Evolutionary conservation across 1,284 basidiomycete genomes (phyloP).

Genomic region (Sphagnurus paluster): DNA sequence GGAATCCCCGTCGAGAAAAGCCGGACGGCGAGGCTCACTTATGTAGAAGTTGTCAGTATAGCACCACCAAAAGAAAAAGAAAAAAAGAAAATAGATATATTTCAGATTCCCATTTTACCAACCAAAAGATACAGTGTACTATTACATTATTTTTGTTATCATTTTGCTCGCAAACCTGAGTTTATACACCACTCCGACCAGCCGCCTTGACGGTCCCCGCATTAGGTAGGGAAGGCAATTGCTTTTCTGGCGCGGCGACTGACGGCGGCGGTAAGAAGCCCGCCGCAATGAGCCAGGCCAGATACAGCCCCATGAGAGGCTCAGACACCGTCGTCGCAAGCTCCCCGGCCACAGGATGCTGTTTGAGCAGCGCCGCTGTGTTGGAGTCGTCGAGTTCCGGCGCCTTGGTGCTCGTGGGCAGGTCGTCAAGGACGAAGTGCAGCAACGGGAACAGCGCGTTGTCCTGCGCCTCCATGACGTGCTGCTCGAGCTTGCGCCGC

Average conservation of each 20-base stretch:
- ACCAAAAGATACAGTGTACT: not conserved
- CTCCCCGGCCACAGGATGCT: conserved; percentile 41
- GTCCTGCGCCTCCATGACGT: conserved; percentile 91
- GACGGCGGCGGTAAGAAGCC: conserved; percentile 81
- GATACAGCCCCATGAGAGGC: conserved; percentile 80
- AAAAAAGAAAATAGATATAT: too few species aligned
- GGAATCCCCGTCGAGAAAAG: too few species aligned
- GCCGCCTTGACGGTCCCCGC: conserved; percentile 41
- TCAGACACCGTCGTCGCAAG: conserved; percentile 74
- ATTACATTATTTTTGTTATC: not conserved
- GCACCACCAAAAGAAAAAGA: too few species aligned
- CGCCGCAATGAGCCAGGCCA: conserved; percentile 92
- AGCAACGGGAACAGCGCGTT: conserved; percentile 97
- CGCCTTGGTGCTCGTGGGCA: conserved; percentile 95
- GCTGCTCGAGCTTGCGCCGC: conserved; percentile 91
- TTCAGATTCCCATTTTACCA: not conserved
- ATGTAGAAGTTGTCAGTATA: too few species aligned
- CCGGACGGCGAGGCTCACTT: too few species aligned
- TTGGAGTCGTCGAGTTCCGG: conserved; percentile 91
- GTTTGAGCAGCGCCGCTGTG: conserved; percentile 65
- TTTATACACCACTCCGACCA: conserved; percentile 44
- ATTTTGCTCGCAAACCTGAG: not conserved
- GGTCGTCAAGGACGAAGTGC: conserved; percentile 96
- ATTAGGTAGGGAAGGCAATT: conserved; percentile 43
- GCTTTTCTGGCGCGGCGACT: conserved; percentile 34